A percentile compares a stretch with the other conserved stretches of the same genome.
These are phyloP conservation scores for Arthrobotrys conoides DNA, from an alignment of 2,329 filamentous ascomycete genomes.

Conservation along the genomic window DNA sequence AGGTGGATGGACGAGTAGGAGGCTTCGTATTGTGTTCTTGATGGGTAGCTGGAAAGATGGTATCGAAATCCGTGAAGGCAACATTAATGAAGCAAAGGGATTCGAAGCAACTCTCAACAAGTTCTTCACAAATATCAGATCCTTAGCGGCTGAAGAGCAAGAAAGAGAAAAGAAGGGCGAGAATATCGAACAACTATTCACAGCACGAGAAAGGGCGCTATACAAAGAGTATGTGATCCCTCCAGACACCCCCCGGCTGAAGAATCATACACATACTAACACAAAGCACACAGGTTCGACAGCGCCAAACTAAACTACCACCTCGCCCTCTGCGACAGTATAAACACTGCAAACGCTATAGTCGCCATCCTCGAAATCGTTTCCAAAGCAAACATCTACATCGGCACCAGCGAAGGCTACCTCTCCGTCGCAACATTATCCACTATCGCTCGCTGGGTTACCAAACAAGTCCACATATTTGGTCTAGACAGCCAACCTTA, in stretches of 20 bases:
- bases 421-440: slow-evolving; percentile 61
- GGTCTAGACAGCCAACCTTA: slow-evolving; percentile 74
- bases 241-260: no score
- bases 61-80: slow-evolving; percentile 88
- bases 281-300: slow-evolving; percentile 67
- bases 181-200: slow-evolving; percentile 62
- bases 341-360: slow-evolving; percentile 87
- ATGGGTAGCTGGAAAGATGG: slow-evolving; percentile 91
- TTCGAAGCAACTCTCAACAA: slow-evolving; percentile 86
- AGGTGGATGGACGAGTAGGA: slow-evolving; percentile 78
- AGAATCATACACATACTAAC: slow-evolving; percentile 22
- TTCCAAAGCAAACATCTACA: slow-evolving; percentile 77
- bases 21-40: slow-evolving; percentile 87
- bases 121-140: slow-evolving; percentile 72
- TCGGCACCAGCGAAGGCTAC: slow-evolving; percentile 67
- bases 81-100: slow-evolving; percentile 79
- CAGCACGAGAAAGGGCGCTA: slow-evolving; percentile 61
- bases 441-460: slow-evolving; percentile 80
- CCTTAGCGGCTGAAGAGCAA: slow-evolving; percentile 66
- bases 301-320: slow-evolving; percentile 74
- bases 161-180: slow-evolving; percentile 60
- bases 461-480: slow-evolving; percentile 85
- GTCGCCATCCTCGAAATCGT: slow-evolving; percentile 82
- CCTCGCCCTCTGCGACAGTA: slow-evolving; percentile 72
- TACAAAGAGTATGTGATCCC: slow-evolving; percentile 61